Evolutionary conservation across 805 yeast genomes (phyloP), one percentile per base, ranked within the genome.

Genomic region (Candida hungchunana): DNA sequence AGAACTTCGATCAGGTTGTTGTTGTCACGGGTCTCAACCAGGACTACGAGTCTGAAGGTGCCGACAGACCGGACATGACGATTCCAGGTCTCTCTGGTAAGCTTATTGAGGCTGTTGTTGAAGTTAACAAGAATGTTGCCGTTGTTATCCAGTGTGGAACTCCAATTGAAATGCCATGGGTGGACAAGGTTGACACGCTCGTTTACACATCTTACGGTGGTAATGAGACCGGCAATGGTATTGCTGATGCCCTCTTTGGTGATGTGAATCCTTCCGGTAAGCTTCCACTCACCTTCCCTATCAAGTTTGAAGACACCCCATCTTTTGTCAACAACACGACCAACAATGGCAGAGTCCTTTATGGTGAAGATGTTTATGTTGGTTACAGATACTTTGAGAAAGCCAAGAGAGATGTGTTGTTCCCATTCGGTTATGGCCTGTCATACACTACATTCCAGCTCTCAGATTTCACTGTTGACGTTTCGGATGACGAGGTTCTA

Each of bases 351-450:
- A 61, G 69, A 38, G 75, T 69, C 17, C 49, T 71, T 34, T 79
- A 79, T 46, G 82, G 84, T 39, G 86, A 79, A 53, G 83, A 77
- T 52, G 71, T 79, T 27, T 78, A 64, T 50, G 74, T 79, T 34
- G 85, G 84, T 16, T 77, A 71, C 27, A 54, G 77, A 39, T 75
- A 58, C 59, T 79, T 73, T 57, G 83, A 79, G 46, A 56, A 18
- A 69, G 74, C 21, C 53, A 58, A 26, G 75, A 77, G 54, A 60
- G 68, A 31, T 77, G 82, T 36, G 34, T 49, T 12, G 18, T 46
- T 30, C 63, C 78, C 83, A 23, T 79, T 79, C 54, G 84, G 85
- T 3, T 64, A 56, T 47, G 84, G 84, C 28, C 65, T 78, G 40
- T 77, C 84, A 1, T 79, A 77, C 59, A 70, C 82, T 11, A 44